Evolutionary conservation across 2,329 filamentous ascomycete genomes (phyloP), one percentile per base, ranked within the genome.

Genomic region (Fusarium buharicum): DNA sequence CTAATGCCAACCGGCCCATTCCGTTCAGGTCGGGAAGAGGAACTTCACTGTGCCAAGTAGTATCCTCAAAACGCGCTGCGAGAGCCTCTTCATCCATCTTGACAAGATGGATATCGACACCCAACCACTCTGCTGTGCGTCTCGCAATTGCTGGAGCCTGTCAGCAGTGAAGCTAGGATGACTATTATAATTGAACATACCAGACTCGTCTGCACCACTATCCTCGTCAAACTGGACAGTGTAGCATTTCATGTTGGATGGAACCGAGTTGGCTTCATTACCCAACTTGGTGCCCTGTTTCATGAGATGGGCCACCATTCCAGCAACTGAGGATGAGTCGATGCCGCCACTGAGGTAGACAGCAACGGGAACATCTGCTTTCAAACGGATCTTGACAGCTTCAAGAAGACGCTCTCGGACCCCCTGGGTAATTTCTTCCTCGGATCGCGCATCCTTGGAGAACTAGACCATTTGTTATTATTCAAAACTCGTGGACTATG

Each of bases 11-110:
- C 6, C 49, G 31, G 3, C 49, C 49, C 22, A 51, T 37, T 0
- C 49, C 40, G 3, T 51, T 51, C 5, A 51, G 9, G 14, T 51
- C 49, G 1, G 40, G 49, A 3, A 51, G 24, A 4, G 49, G 49
- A 8, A 51, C 49, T 46, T 51, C 40, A 10, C 49, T 51, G 13
- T 51, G 30, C 49, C 40, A 51, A 2, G 40, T 51, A 1, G 49
- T 45, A 2, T 51, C 49, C 18, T 51, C 40, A 12, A 51, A 51
- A 2, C 31, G 31, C 3, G 40, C 14, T 2, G 34, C 49, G 1
- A 51, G 40, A 4, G 49, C 49, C 3, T 37, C 49, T 37, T 51
- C 40, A 14, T 51, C 49, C 40, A 51, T 51, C 9, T 51, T 51
- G 9, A 51, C 40, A 5, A 51, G 17, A 22, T 51, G 31, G 4